A percentile compares a stretch with the other conserved stretches of the same genome.
Conservation (phyloP, 1,139 yeast species). For the Kodamaea sp. region DNA sequence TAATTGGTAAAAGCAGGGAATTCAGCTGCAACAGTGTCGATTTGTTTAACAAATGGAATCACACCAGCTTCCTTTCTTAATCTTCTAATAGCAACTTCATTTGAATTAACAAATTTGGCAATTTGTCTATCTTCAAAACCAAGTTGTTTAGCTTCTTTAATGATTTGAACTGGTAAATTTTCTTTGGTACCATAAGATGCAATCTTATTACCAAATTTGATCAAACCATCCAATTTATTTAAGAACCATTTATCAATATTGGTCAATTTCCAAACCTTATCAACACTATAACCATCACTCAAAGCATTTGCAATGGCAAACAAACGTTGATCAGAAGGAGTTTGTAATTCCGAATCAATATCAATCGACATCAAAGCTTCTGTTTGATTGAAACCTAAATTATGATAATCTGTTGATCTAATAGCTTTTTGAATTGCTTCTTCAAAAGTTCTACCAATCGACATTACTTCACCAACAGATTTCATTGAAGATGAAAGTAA, state of each 20-base stretch:
- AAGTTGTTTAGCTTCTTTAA: conserved; percentile 90
- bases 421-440: conserved; percentile 98
- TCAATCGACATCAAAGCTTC: conserved; percentile 85
- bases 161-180: conserved; percentile 52
- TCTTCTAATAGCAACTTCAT: conserved; percentile 91
- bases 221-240: conserved; percentile 73
- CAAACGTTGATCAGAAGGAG: conserved; percentile 95
- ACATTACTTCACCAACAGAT: conserved; percentile 99
- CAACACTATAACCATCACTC: conserved; percentile 83
- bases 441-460: conserved; percentile 96
- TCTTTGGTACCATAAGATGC: conserved; percentile 58
- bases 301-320: conserved; percentile 95
- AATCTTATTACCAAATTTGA: conserved; percentile 63
- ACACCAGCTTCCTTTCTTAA: conserved; percentile 86
- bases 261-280: conserved; percentile 87
- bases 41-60: conserved; percentile 91
- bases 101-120: conserved; percentile 84
- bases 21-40: conserved; percentile 98
- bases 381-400: conserved; percentile 88
- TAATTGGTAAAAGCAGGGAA: conserved; percentile 97
- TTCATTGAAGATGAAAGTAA: conserved; percentile 93
- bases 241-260: conserved; percentile 97
- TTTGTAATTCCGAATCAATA: conserved; percentile 84
- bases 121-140: conserved; percentile 98
- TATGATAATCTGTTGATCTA: conserved; percentile 92